phyloP scores from a whole-genome alignment of 2,329 filamentous ascomycete species.

The Ilyonectria sp. region DNA sequence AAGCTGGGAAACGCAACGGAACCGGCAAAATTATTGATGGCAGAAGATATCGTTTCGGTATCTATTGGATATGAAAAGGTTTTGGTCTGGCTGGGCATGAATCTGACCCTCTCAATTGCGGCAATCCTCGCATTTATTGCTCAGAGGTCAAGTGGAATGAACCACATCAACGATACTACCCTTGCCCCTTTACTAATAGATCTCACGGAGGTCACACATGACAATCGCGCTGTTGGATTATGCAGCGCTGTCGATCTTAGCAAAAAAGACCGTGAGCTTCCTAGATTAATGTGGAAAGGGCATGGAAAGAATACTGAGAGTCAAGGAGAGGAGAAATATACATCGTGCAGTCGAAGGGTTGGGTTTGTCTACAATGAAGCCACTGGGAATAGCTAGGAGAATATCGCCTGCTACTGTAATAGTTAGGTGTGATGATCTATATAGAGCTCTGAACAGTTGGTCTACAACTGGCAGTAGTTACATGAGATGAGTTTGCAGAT shows the following conservation, averaged over 20 bases:
- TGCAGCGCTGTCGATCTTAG: not conserved
- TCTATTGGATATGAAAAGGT: conserved; percentile 6
- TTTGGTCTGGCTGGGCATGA: conserved; percentile 10
- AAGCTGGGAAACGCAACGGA: not conserved
- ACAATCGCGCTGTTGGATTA: not conserved
- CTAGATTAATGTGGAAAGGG: not conserved
- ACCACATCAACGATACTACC: not conserved
- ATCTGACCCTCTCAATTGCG: not conserved
- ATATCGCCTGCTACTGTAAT: no score
- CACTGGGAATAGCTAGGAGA: no score
- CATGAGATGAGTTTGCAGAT: no score
- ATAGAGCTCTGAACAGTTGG: no score
- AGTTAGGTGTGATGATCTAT: no score
- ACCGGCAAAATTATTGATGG: not conserved
- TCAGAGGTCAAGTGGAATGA: not conserved
- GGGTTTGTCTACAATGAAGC: no score
- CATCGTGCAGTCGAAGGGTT: no score
- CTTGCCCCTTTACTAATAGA: conserved; percentile 1
- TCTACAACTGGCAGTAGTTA: no score
- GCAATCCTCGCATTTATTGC: not conserved
- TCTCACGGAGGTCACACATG: not conserved
- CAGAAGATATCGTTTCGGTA: not conserved
- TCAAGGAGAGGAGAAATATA: no score
- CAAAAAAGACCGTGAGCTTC: not conserved
- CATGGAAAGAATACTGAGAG: no score